Evolutionary conservation across 208 protist genomes (phyloP), one percentile per base, ranked within the genome.

Genomic region (Trypanosoma mega): DNA sequence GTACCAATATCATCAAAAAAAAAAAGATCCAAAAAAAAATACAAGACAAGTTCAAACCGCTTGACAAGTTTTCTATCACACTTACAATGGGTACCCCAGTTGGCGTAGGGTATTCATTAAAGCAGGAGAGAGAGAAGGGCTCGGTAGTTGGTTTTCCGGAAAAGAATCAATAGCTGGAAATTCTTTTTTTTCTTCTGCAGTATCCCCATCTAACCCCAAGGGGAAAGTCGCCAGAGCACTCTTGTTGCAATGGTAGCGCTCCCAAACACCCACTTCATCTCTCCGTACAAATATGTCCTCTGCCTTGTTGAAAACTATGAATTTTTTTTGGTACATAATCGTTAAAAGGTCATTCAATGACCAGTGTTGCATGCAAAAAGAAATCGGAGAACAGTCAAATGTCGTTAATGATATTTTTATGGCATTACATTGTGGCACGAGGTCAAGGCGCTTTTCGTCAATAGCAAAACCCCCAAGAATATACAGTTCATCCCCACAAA

Each of bases 231-330:
- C 4, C n/a, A 63, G 4, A 3, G 14, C 18, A 3, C 24, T 50
- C 27, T 26, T 6, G 27, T 63, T 45, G 34, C 56, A 63, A 8
- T 31, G 23, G 21, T 55, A 44, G 26, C 58, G 47, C 11, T 47
- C 21, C 58, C 58, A 64, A 18, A 27, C 6, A 11, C 34, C 30
- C 5, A 55, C 58, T 21, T 8, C 14, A 31, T 14, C 14, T 7
- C 30, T 6, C 23, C 27, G 47, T 16, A 64, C 58, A 54, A 64
- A 64, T 3, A 64, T 45, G 12, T 55, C 58, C 8, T 45, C 3
- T 14, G 30, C 33, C 1, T 43, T 64, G 20, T 64, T 64, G n/a
- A 64, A 29, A 30, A 55, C 45, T 26, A 64, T 64, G 14, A 64
- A n/a, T 55, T 64, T 44, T 18, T 55, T 24, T 18, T 64, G 52